Evolutionary conservation across 2,329 filamentous ascomycete genomes (phyloP).

Genomic region (Polytolypa hystricis): DNA sequence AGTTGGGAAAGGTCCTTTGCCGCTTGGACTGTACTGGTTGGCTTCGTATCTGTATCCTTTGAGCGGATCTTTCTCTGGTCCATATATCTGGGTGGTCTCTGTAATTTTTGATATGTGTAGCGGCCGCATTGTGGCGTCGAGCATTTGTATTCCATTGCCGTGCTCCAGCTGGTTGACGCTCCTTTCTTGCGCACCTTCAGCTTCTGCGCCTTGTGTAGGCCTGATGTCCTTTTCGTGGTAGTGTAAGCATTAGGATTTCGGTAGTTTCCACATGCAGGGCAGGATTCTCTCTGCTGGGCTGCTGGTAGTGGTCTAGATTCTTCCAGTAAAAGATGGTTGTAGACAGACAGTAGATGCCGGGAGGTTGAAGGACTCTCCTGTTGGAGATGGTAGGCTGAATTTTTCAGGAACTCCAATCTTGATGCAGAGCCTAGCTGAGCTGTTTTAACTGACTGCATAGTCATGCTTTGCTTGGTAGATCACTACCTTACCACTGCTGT

Average conservation of each 20-base stretch:
- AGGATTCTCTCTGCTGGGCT: conserved; percentile 24
- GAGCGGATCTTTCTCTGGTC: conserved; percentile 3
- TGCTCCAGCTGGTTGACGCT: not conserved
- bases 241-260: too few relatives aligned
- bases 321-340: conserved; percentile 26
- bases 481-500: too few relatives aligned
- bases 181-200: too few relatives aligned
- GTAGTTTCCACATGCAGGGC: conserved; percentile 33
- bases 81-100: conserved; percentile 10
- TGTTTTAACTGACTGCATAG: conserved; percentile 3
- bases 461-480: too few relatives aligned
- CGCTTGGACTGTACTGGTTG: too few relatives aligned
- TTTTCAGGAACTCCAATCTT: conserved; percentile 25
- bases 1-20: too few relatives aligned
- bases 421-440: conserved; percentile 1
- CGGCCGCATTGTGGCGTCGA: not conserved
- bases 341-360: conserved; percentile 27
- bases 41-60: conserved; percentile 4
- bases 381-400: conserved; percentile 24
- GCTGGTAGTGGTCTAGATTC: conserved; percentile 23
- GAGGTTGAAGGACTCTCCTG: conserved; percentile 29
- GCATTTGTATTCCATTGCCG: not conserved
- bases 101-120: conserved; percentile 11
- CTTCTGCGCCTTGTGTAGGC: too few relatives aligned
- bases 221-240: too few relatives aligned